Base-by-base conservation (phyloP, 2,329 filamentous ascomycete genomes). In the Cladorrhinum sp. region DNA sequence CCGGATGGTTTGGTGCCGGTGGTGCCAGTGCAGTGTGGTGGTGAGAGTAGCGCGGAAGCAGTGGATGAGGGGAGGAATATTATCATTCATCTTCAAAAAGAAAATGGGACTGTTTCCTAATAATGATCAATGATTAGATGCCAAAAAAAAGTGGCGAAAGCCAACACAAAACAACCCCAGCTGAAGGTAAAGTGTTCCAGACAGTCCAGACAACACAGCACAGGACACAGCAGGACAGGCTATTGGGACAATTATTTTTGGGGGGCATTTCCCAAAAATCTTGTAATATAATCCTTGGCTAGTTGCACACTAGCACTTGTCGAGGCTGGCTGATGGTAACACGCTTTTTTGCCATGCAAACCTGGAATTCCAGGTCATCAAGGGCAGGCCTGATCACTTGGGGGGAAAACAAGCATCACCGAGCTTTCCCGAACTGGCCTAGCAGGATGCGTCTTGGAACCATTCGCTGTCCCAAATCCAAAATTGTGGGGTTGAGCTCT, bases 321-420 rank as follows among this genome's bases (percentile, higher is more conserved):
- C 41, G 60, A 61, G 65, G 59, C 64, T 60, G 60, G 62, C 65
- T 66, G 65, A 65, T 41, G 27, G 57, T 67, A 61, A 58, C 59
- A 64, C 58, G 36, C 32, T 60, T 29, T 29, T 29, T 29, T 29
- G 4, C 25, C 25, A 29, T 29, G 5, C 25, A 13, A 41, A 13
- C 12, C 36, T 41, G 36, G 36, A 16, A 4, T 13, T 13, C 10
- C 4, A 3, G 5, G 16, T 13, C 12, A 3, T 13, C 4, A 16
- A 6, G 5, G 36, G 16, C 36, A 41, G 36, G 36, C n/a, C n/a
- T n/a, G n/a, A n/a, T n/a, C n/a, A n/a, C n/a, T n/a, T n/a, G n/a
- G n/a, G 12, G 12, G 12, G 12, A 18, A 45, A 45, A 45, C 41
- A 45, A 45, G 41, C 41, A 45, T 4, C 41, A 45, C 41, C 41